phyloP scores from a whole-genome alignment of 2,329 filamentous ascomycete genomes.

The Stachybotrys chlorohalonatus region DNA sequence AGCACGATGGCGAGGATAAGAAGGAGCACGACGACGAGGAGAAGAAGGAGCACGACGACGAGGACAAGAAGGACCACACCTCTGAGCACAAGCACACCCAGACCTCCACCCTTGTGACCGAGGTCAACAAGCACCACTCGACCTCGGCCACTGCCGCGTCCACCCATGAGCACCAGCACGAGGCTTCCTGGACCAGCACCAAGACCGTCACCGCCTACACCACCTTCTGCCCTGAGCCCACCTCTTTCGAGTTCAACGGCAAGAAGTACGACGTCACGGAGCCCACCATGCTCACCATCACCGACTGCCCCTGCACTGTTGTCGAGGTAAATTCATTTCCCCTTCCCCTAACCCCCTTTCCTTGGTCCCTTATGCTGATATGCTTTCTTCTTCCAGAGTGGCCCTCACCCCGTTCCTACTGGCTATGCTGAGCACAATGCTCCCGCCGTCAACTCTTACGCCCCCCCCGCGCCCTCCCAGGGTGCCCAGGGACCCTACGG shows the following conservation, averaged over 20 bases:
- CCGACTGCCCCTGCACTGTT: slow-evolving; percentile 43
- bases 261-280: slow-evolving; percentile 45
- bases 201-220: slow-evolving; percentile 25
- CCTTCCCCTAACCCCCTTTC: neutral
- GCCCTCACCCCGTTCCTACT: too few species aligned
- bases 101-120: too few species aligned
- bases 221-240: slow-evolving; percentile 37
- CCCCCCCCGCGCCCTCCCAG: too few species aligned
- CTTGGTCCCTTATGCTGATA: neutral
- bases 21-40: neutral
- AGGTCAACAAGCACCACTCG: too few species aligned
- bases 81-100: too few species aligned
- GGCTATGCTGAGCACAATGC: too few species aligned
- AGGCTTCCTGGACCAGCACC: slow-evolving; percentile 21
- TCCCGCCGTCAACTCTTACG: too few species aligned
- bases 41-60: neutral
- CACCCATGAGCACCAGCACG: slow-evolving; percentile 14
- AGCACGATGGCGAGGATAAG: neutral
- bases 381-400: neutral
- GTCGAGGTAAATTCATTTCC: slow-evolving; percentile 14
- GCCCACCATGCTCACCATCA: slow-evolving; percentile 46
- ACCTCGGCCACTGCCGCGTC: neutral
- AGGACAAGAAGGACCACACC: neutral
- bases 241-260: slow-evolving; percentile 39
- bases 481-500: too few species aligned